Base-by-base conservation (phyloP, 2,329 filamentous ascomycete species). In the Colletotrichum plurivorum region DNA sequence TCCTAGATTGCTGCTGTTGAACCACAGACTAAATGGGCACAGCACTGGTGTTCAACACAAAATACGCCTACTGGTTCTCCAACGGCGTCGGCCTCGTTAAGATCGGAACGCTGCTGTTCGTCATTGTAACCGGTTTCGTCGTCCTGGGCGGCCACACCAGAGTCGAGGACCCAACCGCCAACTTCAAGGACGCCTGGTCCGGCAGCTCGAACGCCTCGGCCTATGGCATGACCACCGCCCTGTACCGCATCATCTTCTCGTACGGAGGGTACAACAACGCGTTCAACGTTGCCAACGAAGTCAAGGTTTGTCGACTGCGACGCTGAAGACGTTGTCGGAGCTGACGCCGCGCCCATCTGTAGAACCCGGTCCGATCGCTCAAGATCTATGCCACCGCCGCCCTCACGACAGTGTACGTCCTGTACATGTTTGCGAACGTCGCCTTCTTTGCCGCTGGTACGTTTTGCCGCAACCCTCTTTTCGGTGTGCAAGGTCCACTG, bases 231-330 rank as follows among this genome's bases (percentile, higher is more conserved):
- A 67, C 64, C 2, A 67, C 59, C 1, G 64, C 64, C 4, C 12
- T 67, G 1, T 67, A 67, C 18, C 64, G 64, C 51, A 63, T 67
- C 22, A 67, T 57, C 3, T 67, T 67, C 13, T 67, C 64, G 2
- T 67, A 63, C 25, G 64, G 64, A 18, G 89, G 89, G 0, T 90
- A 85, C 69, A 78, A 83, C 6, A 90, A 90, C 69, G 86, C 88
- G 0, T 90, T 90, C 76, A 89, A 89, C 64, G 82, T 91, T 2
- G 86, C 88, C 58, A 89, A 89, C 58, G 88, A 91, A 75, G 84
- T 90, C 70, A 85, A 63, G 64, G 64, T 63, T 8, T 0, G 18
- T 46, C 13, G 9, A 46, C 7, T 22, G 12, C 10, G 49, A 52
- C 22, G 1, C 20, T 4, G 9, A 3, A 27, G 49, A 8, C 27